Conservation (phyloP, 768 basidiomycete genomes). For the Serendipita indica region DNA sequence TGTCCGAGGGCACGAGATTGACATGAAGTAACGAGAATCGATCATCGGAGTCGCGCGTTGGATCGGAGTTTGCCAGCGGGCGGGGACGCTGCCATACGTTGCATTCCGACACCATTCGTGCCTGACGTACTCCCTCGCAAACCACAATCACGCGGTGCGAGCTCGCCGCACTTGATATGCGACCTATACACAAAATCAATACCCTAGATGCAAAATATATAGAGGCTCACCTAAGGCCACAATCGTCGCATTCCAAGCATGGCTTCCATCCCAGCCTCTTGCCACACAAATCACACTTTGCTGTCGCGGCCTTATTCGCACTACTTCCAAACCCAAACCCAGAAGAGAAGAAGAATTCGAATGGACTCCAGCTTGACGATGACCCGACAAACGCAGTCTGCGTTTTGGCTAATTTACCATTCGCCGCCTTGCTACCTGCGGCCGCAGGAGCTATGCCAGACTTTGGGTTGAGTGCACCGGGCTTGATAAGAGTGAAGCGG, state of each 20-base stretch:
- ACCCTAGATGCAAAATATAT: slow-evolving; percentile 3
- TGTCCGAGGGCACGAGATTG: too few species aligned
- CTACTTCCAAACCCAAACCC: slow-evolving; percentile 31
- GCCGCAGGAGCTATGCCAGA: too few species aligned
- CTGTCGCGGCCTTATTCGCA: slow-evolving; percentile 16
- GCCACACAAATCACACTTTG: slow-evolving; percentile 68
- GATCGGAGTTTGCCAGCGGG: neutral
- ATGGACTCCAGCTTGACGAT: slow-evolving; percentile 47
- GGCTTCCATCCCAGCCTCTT: slow-evolving; percentile 82
- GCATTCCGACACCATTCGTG: neutral
- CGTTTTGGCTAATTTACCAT: neutral
- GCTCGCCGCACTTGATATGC: slow-evolving; percentile 78
- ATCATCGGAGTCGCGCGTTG: neutral
- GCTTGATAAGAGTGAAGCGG: slow-evolving; percentile 76
- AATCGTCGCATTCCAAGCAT: slow-evolving; percentile 78
- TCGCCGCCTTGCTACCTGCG: neutral
- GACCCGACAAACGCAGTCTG: neutral
- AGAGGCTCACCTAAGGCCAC: slow-evolving; percentile 46
- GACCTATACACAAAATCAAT: slow-evolving; percentile 30
- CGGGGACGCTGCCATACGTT: neutral
- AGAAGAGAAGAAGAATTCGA: slow-evolving; percentile 65
- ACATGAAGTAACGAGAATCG: too few species aligned
- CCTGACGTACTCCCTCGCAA: slow-evolving; percentile 21
- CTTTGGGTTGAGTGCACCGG: too few species aligned
- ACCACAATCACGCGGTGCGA: slow-evolving; percentile 67